Evolutionary conservation across 1,284 basidiomycete species (phyloP), one percentile per base, ranked within the genome.

Genomic region (Gymnopus androsaceus): DNA sequence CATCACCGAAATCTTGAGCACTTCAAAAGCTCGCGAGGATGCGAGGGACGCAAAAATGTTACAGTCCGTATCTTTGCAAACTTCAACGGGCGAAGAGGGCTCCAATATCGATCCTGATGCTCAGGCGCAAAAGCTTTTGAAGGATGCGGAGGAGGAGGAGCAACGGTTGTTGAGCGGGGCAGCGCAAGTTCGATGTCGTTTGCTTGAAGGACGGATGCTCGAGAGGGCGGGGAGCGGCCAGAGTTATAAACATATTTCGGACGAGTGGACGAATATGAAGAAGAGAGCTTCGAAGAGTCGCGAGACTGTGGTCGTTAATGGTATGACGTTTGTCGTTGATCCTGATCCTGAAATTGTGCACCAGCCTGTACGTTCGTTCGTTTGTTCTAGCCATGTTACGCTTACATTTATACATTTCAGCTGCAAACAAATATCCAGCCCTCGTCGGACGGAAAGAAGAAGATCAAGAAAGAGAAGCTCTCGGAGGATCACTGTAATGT

Each of bases 131-230:
- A 65, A 71, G 41, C 65, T 79, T 28, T 47, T 79, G n/a, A 65
- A 66, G 37, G 74, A 77, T 30, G 78, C 77, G 5, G 81, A 83
- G 59, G 82, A 81, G 56, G 83, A 84, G 60, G 82, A 86, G 64
- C 64, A 64, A n/a, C 64, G 58, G 56, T 63, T 86, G 21, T 66
- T 86, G 23, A 76, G 72, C 21, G 83, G 84, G 3, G 71, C 82
- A 14, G 83, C 81, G 5, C 77, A 78, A 55, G 84, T 86, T 4
- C 76, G 79, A 55, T 79, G 80, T 53, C 72, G 82, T 30, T 63
- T 85, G 21, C 86, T 85, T 56, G 84, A 86, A 58, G 84, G 84
- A 3, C 73, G 72, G 61, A 40, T 82, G 42, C 64, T 84, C 36
- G 55, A 70, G 34, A 73, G 71, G 23, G 38, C 55, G n/a, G 64